Conservation (phyloP, 2,329 filamentous ascomycete genomes). For the Fusarium piperis region DNA sequence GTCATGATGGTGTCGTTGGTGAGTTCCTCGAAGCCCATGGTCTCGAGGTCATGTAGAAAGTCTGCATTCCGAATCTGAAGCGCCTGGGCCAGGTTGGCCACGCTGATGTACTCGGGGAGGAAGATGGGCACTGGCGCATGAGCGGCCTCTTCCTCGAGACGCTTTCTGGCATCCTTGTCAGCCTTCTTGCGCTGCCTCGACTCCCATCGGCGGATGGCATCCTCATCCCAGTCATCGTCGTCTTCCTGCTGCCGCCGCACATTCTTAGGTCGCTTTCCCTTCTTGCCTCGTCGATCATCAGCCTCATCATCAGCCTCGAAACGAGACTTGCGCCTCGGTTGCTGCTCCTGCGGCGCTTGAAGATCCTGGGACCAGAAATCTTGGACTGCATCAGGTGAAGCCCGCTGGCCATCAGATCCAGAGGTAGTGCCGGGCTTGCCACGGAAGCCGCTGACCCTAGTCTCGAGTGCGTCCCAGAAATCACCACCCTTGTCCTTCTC, state of each 20-base stretch:
- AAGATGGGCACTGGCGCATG: slow-evolving; percentile 68
- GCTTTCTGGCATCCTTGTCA: slow-evolving; percentile 53
- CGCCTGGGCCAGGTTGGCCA: slow-evolving; percentile 81
- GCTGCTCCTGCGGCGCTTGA: slow-evolving; percentile 21
- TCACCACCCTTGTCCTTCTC: not conserved
- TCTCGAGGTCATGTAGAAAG: slow-evolving; percentile 79
- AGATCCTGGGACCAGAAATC: not conserved
- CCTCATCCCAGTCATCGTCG: slow-evolving; percentile 53
- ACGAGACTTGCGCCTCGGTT: slow-evolving; percentile 43
- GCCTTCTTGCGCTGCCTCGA: slow-evolving; percentile 53
- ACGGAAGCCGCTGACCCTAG: slow-evolving; percentile 32
- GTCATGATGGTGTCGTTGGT: slow-evolving; percentile 87
- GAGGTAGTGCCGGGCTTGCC: slow-evolving; percentile 1
- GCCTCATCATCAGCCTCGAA: slow-evolving; percentile 44
- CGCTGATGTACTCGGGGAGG: slow-evolving; percentile 90
- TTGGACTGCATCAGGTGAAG: not conserved
- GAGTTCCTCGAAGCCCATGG: slow-evolving; percentile 90
- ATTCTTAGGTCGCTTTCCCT: slow-evolving; percentile 41
- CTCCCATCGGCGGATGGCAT: slow-evolving; percentile 49
- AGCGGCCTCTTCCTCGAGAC: slow-evolving; percentile 52
- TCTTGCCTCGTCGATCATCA: slow-evolving; percentile 32
- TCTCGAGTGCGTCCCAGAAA: slow-evolving; percentile 41
- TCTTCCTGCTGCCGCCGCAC: slow-evolving; percentile 33
- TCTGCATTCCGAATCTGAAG: slow-evolving; percentile 75
- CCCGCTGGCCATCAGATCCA: not conserved